These are phyloP conservation scores for Avicennia marina DNA, from an alignment of 257 asterid genomes.

Conservation along the genomic window DNA sequence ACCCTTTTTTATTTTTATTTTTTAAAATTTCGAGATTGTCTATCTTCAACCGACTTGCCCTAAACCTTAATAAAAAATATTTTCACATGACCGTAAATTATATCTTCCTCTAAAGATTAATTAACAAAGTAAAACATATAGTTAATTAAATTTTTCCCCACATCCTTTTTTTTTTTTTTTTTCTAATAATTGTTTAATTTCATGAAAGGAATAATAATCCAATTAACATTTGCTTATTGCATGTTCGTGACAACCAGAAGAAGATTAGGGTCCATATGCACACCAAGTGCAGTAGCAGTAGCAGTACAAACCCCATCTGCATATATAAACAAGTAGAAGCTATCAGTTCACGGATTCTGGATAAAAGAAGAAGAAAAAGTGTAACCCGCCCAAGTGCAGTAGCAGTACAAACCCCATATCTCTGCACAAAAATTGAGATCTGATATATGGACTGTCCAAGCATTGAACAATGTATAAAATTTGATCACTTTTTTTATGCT, in stretches of 20 bases:
- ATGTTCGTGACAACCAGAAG: slow-evolving; percentile 17
- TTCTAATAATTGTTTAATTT: too few species aligned
- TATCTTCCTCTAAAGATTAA: too few species aligned
- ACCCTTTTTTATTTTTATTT: too few species aligned
- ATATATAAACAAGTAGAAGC: background rate
- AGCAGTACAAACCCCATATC: background rate
- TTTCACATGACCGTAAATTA: too few species aligned
- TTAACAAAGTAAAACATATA: too few species aligned
- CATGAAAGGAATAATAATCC: slow-evolving; percentile 3
- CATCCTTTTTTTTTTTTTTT: too few species aligned
- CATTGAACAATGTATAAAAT: background rate
- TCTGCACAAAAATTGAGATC: background rate
- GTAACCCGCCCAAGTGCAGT: background rate
- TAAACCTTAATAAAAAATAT: too few species aligned
- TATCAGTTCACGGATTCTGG: background rate
- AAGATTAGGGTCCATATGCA: slow-evolving; percentile 20
- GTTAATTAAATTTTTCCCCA: too few species aligned
- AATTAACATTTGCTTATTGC: background rate
- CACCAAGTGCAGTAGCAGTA: slow-evolving; percentile 5
- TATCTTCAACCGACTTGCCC: too few species aligned
- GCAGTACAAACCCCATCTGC: too few species aligned
- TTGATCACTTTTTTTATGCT: background rate
- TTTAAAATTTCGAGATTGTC: too few species aligned
- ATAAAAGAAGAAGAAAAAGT: background rate
- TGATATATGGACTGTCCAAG: background rate